A percentile compares a stretch with the other conserved stretches of the same genome.
These are phyloP conservation scores for Sesbania bispinosa DNA, from an alignment of 306 rosid genomes.

Conservation along the genomic window DNA sequence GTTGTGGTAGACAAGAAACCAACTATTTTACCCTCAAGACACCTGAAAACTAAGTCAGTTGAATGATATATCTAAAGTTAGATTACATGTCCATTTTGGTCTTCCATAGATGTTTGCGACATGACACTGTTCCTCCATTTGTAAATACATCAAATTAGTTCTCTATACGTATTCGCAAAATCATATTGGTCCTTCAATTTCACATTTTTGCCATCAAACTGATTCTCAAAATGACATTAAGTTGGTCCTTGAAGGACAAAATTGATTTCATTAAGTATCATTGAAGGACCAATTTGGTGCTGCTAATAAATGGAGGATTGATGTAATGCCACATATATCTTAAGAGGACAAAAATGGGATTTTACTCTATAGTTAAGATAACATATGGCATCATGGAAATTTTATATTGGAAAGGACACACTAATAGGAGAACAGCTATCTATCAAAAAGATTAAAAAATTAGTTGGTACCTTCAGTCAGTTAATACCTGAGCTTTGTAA, in stretches of 20 bases:
- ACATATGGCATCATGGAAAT: background rate
- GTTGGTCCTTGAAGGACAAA: background rate
- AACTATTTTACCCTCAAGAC: background rate
- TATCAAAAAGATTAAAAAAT: background rate
- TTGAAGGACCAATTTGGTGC: background rate
- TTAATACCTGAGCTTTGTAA: background rate
- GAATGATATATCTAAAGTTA: background rate
- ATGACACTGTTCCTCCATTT: background rate
- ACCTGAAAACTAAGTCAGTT: background rate
- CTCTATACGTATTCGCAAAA: background rate
- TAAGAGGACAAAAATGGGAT: background rate
- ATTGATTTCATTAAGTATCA: background rate
- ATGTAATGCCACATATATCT: background rate
- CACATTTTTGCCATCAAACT: background rate
- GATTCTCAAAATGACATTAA: background rate
- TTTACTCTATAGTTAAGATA: background rate
- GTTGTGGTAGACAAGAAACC: background rate
- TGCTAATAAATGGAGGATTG: background rate
- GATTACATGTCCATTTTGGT: background rate
- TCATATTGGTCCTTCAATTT: background rate
- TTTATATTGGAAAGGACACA: background rate
- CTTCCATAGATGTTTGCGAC: background rate
- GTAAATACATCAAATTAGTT: conserved; percentile 1
- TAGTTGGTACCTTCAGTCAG: background rate
- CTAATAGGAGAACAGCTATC: background rate